phyloP scores from a whole-genome alignment of 1,284 basidiomycete genomes.

The Moesziomyces globuligerus region DNA sequence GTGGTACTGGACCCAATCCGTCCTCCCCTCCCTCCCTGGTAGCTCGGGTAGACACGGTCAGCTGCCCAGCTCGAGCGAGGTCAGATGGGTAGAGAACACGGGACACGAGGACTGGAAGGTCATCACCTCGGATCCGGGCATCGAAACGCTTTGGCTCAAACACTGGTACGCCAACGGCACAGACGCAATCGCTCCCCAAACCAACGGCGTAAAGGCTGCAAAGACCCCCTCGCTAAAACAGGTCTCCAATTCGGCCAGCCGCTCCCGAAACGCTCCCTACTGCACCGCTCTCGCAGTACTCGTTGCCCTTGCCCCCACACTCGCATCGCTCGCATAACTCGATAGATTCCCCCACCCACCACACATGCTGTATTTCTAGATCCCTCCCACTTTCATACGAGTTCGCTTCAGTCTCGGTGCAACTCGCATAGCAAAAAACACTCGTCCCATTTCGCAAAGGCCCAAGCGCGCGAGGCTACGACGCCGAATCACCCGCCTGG shows the following conservation, averaged over 20 bases:
- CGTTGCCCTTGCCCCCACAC: background rate
- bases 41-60: conserved; percentile 27
- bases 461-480: no score
- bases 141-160: conserved; percentile 54
- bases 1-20: conserved; percentile 54
- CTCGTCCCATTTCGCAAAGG: no score
- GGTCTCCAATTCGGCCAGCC: background rate
- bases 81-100: conserved; percentile 36
- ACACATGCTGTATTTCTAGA: no score
- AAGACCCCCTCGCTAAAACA: conserved; percentile 11
- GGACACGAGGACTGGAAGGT: conserved; percentile 53
- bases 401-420: no score
- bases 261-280: background rate
- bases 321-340: no score
- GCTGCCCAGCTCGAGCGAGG: conserved; percentile 39
- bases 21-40: conserved; percentile 47
- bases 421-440: no score
- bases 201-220: conserved; percentile 16
- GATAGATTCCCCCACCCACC: no score
- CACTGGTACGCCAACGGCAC: conserved; percentile 44
- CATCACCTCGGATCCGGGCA: conserved; percentile 51
- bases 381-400: no score
- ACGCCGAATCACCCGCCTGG: no score
- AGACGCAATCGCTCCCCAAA: conserved; percentile 17
- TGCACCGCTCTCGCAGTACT: background rate